Evolutionary conservation across 139 green algal species (phyloP), one percentile per base, ranked within the genome.

Genomic region (Haematococcus sp.): DNA sequence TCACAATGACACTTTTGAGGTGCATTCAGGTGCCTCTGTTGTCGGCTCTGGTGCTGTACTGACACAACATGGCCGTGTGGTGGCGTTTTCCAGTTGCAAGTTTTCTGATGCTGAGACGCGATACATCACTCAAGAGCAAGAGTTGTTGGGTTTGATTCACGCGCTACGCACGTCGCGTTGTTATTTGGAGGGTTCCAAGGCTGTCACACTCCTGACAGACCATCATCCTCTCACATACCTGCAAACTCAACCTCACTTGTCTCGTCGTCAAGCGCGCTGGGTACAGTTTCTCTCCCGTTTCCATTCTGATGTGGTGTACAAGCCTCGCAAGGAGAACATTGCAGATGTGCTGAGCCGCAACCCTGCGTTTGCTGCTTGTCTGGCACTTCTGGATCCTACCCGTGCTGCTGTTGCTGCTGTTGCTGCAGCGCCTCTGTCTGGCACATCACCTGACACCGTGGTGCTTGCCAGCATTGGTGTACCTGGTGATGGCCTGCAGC

Each of bases 11-110:
- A 58, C 74, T 2, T 82, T 76, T 23, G 59, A 65, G 3, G 46
- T 85, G 1, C 44, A 71, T 23, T 74, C 63, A 11, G 78, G 81
- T 40, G 74, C 78, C 0, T 84, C 68, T 5, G 60, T 65, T 17
- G 35, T 72, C 33, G 74, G 49, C 3, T 25, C 74, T n/a, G 80
- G 80, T 25, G 80, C 74, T 20, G 71, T 81, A 4, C 70, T 85
- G 0, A 71, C 66, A 3, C 80, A 86, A 67, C 33, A 55, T 33
- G 2, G 46, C 13, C 59, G 75, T 33, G 51, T 70, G 22, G 27
- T 70, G 28, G 63, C 63, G 52, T 70, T 58, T 20, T 22, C 35
- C 20, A 59, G 35, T 33, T 5, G 25, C 35, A 70, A 70, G 40
- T 33, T 70, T 25, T n/a, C 35, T 23, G 20, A 34, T 51, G 35